Evolutionary conservation across 2,329 filamentous ascomycete species (phyloP), one percentile per base, ranked within the genome.

Genomic region (Aspergillus proliferans): DNA sequence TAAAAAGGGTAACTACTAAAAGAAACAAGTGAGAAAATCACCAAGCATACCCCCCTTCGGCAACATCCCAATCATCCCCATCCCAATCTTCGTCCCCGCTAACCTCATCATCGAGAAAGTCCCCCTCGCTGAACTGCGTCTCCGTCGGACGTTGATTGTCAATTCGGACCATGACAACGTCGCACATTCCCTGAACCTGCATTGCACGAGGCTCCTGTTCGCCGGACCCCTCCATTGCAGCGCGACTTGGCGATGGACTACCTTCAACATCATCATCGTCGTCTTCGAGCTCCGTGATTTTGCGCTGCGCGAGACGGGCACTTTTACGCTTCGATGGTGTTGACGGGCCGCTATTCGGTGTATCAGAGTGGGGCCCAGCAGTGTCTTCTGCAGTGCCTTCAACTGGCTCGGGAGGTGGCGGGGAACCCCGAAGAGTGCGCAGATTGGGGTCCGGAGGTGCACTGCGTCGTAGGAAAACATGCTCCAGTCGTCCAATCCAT

Each of bases 401-500:
- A 22, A n/a, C 18, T 9, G 26, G 15, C 2, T 48, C 48, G 2
- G 15, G 41, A 18, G 39, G 28, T 47, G 43, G 33, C 30, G 53
- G 52, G 22, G 40, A 21, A 12, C 51, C 42, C 44, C 51, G 56
- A 19, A 68, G 50, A 6, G 59, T 63, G 18, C 55, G 57, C n/a
- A 59, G 49, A 22, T 53, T 57, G 1, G 66, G 61, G 36, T 68
- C 52, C 9, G 69, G 69, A 3, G 63, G 60, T 8, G 48, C 12
- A 30, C 61, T 62, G n/a, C 52, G 60, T 33, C 72, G 61, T 14
- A 73, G 57, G 46, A 76, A 77, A 1, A 69, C 64, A 10, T 74
- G 76, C 48, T 83, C 79, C 46, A 96, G 73, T 53, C 77, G 83
- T n/a, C 79, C 75, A 45, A 83, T 83, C 88, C 90, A 95, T 55